Evolutionary conservation across 2,329 filamentous ascomycete genomes (phyloP).

Genomic region (Phialophora expanda): DNA sequence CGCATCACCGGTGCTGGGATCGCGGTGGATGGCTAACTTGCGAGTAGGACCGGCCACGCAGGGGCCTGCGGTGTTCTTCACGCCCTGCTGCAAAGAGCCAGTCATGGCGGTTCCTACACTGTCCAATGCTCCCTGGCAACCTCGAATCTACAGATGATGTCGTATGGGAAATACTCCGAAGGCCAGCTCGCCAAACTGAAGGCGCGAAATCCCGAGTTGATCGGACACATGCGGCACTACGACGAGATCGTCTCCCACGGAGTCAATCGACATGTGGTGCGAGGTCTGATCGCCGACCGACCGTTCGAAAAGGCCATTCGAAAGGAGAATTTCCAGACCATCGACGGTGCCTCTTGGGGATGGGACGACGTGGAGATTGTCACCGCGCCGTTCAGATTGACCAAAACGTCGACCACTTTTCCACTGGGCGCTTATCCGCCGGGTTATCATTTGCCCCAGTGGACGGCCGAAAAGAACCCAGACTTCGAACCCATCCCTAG

Average conservation of each 20-base stretch:
- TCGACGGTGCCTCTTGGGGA: slow-evolving; percentile 12
- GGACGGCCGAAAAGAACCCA: slow-evolving; percentile 6
- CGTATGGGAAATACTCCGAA: slow-evolving; percentile 22
- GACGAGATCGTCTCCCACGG: slow-evolving; percentile 28
- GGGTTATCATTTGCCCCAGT: slow-evolving; percentile 19
- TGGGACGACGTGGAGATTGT: slow-evolving; percentile 14
- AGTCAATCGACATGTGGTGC: slow-evolving; percentile 19
- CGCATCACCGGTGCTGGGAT: no score
- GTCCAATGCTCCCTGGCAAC: slow-evolving; percentile 20
- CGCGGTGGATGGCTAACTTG: no score
- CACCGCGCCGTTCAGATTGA: background rate
- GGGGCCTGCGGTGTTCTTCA: slow-evolving; percentile 70
- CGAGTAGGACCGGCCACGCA: slow-evolving; percentile 64
- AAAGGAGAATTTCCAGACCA: slow-evolving; percentile 17
- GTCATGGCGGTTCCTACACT: slow-evolving; percentile 31
- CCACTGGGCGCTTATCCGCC: slow-evolving; percentile 17
- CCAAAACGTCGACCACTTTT: background rate
- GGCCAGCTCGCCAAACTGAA: slow-evolving; percentile 15
- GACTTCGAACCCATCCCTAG: slow-evolving; percentile 5
- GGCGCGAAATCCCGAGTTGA: slow-evolving; percentile 18
- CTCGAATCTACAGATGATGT: slow-evolving; percentile 26
- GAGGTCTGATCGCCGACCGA: slow-evolving; percentile 23
- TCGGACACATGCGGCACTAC: slow-evolving; percentile 27
- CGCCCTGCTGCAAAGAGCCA: slow-evolving; percentile 66
- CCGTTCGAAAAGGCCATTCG: slow-evolving; percentile 17